Base-by-base conservation (phyloP, 768 basidiomycete species). In the Boletus bicolor region DNA sequence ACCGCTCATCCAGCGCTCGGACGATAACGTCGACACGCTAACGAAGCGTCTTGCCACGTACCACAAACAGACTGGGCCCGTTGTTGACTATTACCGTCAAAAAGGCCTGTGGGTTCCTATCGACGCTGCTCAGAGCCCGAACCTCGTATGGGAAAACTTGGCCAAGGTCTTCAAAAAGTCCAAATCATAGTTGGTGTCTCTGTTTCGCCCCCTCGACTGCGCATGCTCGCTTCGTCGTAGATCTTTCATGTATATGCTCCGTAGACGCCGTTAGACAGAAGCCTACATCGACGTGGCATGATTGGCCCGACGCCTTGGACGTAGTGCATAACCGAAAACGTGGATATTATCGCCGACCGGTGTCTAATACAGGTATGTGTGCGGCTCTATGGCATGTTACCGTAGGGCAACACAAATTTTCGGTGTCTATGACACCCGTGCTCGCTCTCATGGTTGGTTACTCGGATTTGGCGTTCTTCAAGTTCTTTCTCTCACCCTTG, bases 11-110 rank as follows among this genome's bases (percentile, higher is more conserved):
- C 96, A 98, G 73, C 89, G 97, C 59, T 93, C 94, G 9, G 97
- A 99, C 72, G 97, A 99, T 77, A 99, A 98, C 62, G 91, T 93
- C 58, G 93, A 97, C 72, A 92, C 95, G 12, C 81, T 99, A 51
- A 82, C 85, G 63, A 97, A 94, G 75, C 89, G 97, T 41, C 80
- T 99, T 54, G 63, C 72, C 3, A 84, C 91, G n/a, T 98, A 87
- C 80, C 97, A 99, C 78, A 72, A 80, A 35, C 94, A 97, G 75
- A 99, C 97, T 14, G 91, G 89, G 2, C 96, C 97, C 30, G 97
- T 99, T 32, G 88, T 93, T 15, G 93, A 92, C 44, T 98, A 97
- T 79, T 99, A 99, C 83, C 93, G 89, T 76, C 78, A 79, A 57
- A 89, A 93, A 69, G 87, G 90, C 37, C 80, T 98, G 47, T 98